These are phyloP conservation scores for Asterochloris erici DNA, from an alignment of 139 green algal genomes.

Conservation along the genomic window DNA sequence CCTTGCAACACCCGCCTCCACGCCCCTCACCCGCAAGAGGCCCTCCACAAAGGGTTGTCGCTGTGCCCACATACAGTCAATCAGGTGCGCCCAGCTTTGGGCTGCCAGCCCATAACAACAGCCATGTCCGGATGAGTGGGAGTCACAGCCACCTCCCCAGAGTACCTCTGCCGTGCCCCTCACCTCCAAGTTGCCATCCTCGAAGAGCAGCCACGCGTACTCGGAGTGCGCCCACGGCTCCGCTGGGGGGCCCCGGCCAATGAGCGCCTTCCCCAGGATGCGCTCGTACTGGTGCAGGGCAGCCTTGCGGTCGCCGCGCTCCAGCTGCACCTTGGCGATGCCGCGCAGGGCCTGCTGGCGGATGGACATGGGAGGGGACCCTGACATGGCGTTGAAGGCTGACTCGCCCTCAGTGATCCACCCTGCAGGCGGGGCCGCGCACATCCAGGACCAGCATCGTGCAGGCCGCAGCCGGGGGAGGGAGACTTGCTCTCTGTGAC, in stretches of 20 bases:
- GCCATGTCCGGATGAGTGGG: neutral
- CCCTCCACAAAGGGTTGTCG: no score
- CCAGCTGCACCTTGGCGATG: conserved; percentile 47
- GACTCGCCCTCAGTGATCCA: conserved; percentile 71
- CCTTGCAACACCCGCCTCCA: no score
- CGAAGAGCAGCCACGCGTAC: conserved; percentile 69
- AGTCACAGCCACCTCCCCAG: no score
- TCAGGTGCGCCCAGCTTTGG: no score
- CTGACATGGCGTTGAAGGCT: conserved; percentile 61
- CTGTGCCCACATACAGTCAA: no score
- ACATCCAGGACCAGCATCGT: neutral
- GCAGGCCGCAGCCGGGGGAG: neutral
- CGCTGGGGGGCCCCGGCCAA: conserved; percentile 42
- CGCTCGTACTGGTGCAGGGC: conserved; percentile 67
- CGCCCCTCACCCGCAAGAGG: no score
- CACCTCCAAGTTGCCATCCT: conserved; percentile 46
- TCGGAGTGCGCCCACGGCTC: conserved; percentile 75
- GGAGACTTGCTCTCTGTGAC: no score
- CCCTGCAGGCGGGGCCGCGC: conserved; percentile 19
- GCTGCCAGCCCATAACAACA: no score
- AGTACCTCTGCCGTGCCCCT: neutral
- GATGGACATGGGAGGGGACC: conserved; percentile 54
- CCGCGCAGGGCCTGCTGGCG: conserved; percentile 68
- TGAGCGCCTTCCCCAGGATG: conserved; percentile 63
- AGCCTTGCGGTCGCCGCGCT: conserved; percentile 40